Conservation (phyloP, 2,329 filamentous ascomycete genomes). For the Atkinsonella texensis region DNA sequence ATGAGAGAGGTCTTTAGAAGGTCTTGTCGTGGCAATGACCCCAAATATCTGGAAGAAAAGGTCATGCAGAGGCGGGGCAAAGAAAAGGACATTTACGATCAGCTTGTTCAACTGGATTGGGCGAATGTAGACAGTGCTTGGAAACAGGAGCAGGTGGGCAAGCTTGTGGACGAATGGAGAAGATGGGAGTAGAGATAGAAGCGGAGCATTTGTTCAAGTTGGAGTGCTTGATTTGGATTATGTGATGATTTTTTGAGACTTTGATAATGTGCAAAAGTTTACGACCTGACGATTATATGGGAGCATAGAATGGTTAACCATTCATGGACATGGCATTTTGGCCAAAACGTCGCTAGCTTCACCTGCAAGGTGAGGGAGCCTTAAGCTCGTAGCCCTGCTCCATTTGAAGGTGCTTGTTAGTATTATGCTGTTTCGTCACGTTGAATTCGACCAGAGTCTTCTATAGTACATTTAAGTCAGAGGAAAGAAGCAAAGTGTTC, state of each 20-base stretch:
- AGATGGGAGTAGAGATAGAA: slow-evolving; percentile 37
- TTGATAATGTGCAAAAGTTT: neutral
- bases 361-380: no score
- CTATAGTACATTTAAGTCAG: no score
- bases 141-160: slow-evolving; percentile 32
- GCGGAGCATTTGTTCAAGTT: neutral
- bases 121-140: slow-evolving; percentile 22
- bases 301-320: neutral
- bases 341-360: neutral
- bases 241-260: neutral
- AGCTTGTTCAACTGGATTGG: slow-evolving; percentile 32
- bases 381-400: no score
- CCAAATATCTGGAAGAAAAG: slow-evolving; percentile 46
- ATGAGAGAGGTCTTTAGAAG: slow-evolving; percentile 66
- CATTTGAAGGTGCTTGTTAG: no score
- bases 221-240: neutral
- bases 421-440: no score
- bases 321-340: neutral
- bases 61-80: slow-evolving; percentile 47
- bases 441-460: no score
- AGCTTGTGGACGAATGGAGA: slow-evolving; percentile 44
- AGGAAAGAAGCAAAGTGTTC: no score
- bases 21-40: slow-evolving; percentile 55
- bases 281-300: slow-evolving; percentile 5
- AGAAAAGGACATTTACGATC: slow-evolving; percentile 46